phyloP scores from a whole-genome alignment of 1,139 yeast species.

The Hanseniaspora gamundiae region DNA sequence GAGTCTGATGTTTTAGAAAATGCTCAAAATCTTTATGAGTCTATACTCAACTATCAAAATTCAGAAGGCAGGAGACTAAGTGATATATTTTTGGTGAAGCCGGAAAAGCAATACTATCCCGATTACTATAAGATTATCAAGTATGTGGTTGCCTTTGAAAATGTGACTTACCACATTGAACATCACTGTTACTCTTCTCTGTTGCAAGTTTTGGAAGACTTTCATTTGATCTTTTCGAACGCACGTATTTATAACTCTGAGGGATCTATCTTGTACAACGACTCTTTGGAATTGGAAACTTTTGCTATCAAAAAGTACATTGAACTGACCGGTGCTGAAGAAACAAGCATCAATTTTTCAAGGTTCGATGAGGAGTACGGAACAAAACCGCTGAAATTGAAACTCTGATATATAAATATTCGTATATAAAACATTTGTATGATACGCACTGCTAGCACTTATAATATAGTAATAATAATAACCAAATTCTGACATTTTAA shows the following conservation, averaged over 20 bases:
- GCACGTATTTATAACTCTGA: conserved; percentile 85
- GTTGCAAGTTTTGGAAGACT: conserved; percentile 56
- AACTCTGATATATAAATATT: neutral
- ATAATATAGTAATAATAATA: no score
- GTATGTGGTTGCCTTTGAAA: conserved; percentile 71
- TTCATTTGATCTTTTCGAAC: conserved; percentile 68
- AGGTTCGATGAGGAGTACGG: conserved; percentile 38
- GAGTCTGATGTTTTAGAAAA: conserved; percentile 28
- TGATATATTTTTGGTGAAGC: conserved; percentile 55
- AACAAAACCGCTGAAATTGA: conserved; percentile 23
- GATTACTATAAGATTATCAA: conserved; percentile 75
- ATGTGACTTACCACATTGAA: conserved; percentile 47
- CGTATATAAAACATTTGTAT: neutral
- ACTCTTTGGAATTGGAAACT: conserved; percentile 56
- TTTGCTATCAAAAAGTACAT: conserved; percentile 28
- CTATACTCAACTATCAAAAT: conserved; percentile 33
- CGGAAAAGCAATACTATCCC: conserved; percentile 65
- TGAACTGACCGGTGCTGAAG: conserved; percentile 25
- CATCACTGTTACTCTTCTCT: conserved; percentile 40
- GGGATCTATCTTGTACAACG: conserved; percentile 71
- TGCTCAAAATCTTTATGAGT: conserved; percentile 27
- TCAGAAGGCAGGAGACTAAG: conserved; percentile 34
- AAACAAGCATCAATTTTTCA: conserved; percentile 31
- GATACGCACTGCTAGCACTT: no score
- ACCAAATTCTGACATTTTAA: no score